Percentiles rank a stretch among this genome's conserved stretches.
Evolutionary conservation across 129 eudicot species (phyloP).

Genomic region (Rutidosis leptorrhynchoides): DNA sequence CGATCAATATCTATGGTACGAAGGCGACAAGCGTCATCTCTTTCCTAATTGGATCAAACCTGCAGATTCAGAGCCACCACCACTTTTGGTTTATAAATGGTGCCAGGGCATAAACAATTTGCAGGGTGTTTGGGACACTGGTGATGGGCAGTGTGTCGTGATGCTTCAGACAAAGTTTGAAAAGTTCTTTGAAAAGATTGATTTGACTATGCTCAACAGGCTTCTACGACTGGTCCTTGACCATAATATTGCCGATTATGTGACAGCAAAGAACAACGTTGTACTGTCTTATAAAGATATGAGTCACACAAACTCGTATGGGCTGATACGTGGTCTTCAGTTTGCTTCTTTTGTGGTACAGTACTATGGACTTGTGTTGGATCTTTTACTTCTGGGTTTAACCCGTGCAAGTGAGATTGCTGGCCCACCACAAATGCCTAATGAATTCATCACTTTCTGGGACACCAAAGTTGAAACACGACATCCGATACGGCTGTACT

Average conservation of each 20-base stretch:
- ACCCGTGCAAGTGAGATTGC: constrained; percentile 99
- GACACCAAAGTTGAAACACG: constrained; percentile 87
- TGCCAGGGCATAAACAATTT: constrained; percentile 97
- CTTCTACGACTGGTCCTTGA: constrained; percentile 90
- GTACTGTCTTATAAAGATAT: constrained; percentile 94
- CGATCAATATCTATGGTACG: constrained; percentile 96
- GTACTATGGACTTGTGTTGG: constrained; percentile 89
- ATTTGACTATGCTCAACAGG: constrained; percentile 96
- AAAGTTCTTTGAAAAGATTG: constrained; percentile 98
- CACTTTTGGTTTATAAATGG: constrained; percentile 94
- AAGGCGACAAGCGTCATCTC: constrained; percentile 95
- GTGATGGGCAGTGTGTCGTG: constrained; percentile 98
- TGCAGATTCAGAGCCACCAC: constrained; percentile 99
- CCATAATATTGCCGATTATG: constrained; percentile 98
- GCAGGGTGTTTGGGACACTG: constrained; percentile 92
- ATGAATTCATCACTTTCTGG: constrained; percentile 89
- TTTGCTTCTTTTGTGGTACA: constrained; percentile 99
- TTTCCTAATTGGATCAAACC: constrained; percentile 99
- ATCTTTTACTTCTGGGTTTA: constrained; percentile 89
- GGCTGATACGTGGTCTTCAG: constrained; percentile 96
- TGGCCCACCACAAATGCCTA: constrained; percentile 98
- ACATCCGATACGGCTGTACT: constrained; percentile 89
- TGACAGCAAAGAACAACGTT: constrained; percentile 96
- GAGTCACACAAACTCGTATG: constrained; percentile 98
- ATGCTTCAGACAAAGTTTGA: constrained; percentile 98